Conservation (phyloP, 1,139 yeast species). For the Saccharomyces hybrid region DNA sequence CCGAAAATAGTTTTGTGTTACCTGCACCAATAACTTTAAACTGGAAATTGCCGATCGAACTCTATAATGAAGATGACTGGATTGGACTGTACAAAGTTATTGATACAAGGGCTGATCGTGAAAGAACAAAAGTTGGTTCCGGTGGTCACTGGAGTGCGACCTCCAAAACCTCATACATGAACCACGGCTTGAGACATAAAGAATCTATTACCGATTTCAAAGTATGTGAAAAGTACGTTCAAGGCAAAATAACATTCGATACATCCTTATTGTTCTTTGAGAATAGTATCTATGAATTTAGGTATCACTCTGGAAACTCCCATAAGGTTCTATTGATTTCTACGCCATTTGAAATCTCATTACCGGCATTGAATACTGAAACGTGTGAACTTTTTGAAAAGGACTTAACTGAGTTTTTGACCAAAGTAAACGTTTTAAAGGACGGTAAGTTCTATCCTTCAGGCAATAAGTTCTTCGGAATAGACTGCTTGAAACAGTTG, state of each 20-base stretch:
- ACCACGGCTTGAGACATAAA: constrained; percentile 16
- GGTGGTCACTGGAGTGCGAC: constrained; percentile 64
- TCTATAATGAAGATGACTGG: constrained; percentile 53
- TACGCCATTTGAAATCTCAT: constrained; percentile 59
- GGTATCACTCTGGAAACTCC: constrained; percentile 63
- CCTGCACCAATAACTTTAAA: constrained; percentile 44
- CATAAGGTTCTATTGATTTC: constrained; percentile 67
- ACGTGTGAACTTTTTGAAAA: constrained; percentile 15
- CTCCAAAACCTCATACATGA: constrained; percentile 28
- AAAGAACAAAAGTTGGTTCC: constrained; percentile 55
- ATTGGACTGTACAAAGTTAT: constrained; percentile 65
- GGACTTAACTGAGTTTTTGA: constrained; percentile 19
- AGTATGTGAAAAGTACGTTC: constrained; percentile 27
- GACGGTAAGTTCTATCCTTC: constrained; percentile 14
- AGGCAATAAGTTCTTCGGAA: constrained; percentile 21
- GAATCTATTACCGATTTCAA: constrained; percentile 23
- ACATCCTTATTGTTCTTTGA: constrained; percentile 54
- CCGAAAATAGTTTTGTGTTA: constrained; percentile 10
- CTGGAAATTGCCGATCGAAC: constrained; percentile 48
- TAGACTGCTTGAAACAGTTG: constrained; percentile 20
- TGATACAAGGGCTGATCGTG: constrained; percentile 53
- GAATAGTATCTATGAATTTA: constrained; percentile 66
- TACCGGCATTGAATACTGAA: constrained; percentile 40
- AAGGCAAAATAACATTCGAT: constrained; percentile 49
- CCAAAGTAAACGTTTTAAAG: constrained; percentile 17